Evolutionary conservation across 352 stramenopile genomes (phyloP).

Genomic region (Phytopythium cucurbitacearum): DNA sequence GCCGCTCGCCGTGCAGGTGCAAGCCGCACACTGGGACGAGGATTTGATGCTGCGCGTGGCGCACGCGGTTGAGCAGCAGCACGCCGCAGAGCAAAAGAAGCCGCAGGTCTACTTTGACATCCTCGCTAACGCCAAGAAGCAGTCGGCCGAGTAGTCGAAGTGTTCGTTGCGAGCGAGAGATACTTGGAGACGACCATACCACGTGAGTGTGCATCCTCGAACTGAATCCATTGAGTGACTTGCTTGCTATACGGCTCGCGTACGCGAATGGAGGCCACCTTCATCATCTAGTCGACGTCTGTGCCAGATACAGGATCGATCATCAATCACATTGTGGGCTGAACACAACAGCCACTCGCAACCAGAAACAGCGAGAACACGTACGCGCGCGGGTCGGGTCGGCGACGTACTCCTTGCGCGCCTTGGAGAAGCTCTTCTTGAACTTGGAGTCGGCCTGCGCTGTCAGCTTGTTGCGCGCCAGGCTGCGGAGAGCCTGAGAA

Average conservation of each 20-base stretch:
- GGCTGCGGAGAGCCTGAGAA: conserved; percentile 50
- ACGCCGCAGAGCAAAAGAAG: conserved; percentile 32
- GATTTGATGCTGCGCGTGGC: conserved; percentile 67
- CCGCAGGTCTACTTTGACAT: conserved; percentile 69
- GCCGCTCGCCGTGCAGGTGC: conserved; percentile 77
- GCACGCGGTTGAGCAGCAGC: conserved; percentile 39
- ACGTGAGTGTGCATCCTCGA: background rate
- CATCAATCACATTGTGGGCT: no score
- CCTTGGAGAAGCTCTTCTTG: conserved; percentile 37
- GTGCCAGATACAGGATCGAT: no score
- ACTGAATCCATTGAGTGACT: no score
- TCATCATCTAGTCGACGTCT: no score
- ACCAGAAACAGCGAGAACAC: background rate
- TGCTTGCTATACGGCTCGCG: no score
- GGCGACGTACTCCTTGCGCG: conserved; percentile 45
- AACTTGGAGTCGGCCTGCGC: conserved; percentile 40
- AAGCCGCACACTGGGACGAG: conserved; percentile 74
- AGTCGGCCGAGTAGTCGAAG: background rate
- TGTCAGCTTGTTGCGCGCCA: conserved; percentile 74
- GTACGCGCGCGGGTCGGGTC: conserved; percentile 31
- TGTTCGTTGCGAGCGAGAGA: conserved; percentile 1
- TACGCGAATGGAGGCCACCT: no score
- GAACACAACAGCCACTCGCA: background rate
- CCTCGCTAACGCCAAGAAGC: conserved; percentile 37
- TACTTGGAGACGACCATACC: background rate